Base-by-base conservation (phyloP, 306 rosid species). In the Inga laurina region DNA sequence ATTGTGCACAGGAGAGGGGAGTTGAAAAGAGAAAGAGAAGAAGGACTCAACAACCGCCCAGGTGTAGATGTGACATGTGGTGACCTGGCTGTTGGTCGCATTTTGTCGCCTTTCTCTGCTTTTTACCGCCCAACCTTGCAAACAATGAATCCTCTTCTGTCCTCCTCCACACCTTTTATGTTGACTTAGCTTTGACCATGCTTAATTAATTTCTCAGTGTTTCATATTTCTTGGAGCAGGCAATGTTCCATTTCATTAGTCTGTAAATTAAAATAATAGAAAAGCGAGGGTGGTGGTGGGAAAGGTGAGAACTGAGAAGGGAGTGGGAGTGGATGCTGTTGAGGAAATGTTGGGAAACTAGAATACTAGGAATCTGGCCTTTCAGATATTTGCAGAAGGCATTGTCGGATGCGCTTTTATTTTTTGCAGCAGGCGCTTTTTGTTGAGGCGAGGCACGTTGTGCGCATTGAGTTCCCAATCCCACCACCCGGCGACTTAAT, bases 21-120 rank as follows among this genome's bases (percentile, higher is more conserved):
- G 11, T 39, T 15, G 4, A 65, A 32, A 6, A 32, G 30, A 41
- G 69, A 37, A 18, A 73, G 61, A 51, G 24, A 68, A 22, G 69
- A 37, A 68, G 69, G 77, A 41, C 65, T 59, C 8, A 43, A 46
- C 75, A 75, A 54, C 44, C 73, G 68, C 35, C 16, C 15, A 8
- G 37, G 51, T 59, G 68, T 70, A 49, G 72, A 49, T 81, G 85
- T 75, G 64, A 78, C 80, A 52, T 56, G 69, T 48, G 10, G 62
- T 64, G 84, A 51, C 54, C 90, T 87, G 81, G 68, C 89, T 85
- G 90, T 91, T 74, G 79, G 87, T 89, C 85, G 95, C 84, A 86
- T 85, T 83, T 86, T 86, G 91, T 86, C 90, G 57, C 85, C 91
- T 19, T 75, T 83, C 78, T 49, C 84, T 82, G 88, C 32, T 4